Percentiles rank a stretch among this genome's conserved stretches.
phyloP scores from a whole-genome alignment of 192 early-diverging fungal species.

The Geranomyces michiganensis region DNA sequence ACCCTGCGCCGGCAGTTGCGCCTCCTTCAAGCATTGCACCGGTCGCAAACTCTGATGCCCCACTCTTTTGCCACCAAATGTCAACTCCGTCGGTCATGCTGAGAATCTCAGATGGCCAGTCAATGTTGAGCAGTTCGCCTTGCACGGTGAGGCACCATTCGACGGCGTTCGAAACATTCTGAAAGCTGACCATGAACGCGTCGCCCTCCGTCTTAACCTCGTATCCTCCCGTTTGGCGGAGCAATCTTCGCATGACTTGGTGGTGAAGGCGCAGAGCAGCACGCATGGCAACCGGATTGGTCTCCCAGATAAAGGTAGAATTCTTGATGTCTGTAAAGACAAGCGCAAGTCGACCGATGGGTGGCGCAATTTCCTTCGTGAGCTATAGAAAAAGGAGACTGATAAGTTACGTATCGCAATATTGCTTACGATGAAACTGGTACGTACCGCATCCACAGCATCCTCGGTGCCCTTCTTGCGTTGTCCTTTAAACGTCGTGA shows the following conservation, averaged over 20 bases:
- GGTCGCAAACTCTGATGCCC: conserved; percentile 23
- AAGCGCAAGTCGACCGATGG: conserved; percentile 77
- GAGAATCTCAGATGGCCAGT: conserved; percentile 87
- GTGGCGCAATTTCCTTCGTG: conserved; percentile 75
- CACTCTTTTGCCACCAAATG: conserved; percentile 58
- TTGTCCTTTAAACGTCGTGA: not conserved
- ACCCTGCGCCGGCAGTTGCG: conserved; percentile 7
- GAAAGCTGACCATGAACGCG: conserved; percentile 92
- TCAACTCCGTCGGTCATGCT: conserved; percentile 75
- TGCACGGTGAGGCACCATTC: conserved; percentile 90
- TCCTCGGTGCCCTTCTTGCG: conserved; percentile 21
- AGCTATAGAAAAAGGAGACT: not conserved
- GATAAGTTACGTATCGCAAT: not conserved
- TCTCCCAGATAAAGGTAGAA: conserved; percentile 93
- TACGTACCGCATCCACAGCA: conserved; percentile 4
- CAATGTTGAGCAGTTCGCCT: conserved; percentile 72
- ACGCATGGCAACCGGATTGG: conserved; percentile 77
- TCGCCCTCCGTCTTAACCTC: conserved; percentile 97
- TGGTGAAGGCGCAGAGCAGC: conserved; percentile 87
- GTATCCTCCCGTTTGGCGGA: conserved; percentile 84
- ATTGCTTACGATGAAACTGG: not conserved
- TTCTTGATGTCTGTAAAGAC: conserved; percentile 96
- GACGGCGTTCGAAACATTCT: conserved; percentile 75
- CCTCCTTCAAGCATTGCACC: conserved; percentile 28
- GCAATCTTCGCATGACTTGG: conserved; percentile 75